These are phyloP conservation scores for Penicillium canariense DNA, from an alignment of 495 filamentous ascomycete genomes.

Conservation along the genomic window DNA sequence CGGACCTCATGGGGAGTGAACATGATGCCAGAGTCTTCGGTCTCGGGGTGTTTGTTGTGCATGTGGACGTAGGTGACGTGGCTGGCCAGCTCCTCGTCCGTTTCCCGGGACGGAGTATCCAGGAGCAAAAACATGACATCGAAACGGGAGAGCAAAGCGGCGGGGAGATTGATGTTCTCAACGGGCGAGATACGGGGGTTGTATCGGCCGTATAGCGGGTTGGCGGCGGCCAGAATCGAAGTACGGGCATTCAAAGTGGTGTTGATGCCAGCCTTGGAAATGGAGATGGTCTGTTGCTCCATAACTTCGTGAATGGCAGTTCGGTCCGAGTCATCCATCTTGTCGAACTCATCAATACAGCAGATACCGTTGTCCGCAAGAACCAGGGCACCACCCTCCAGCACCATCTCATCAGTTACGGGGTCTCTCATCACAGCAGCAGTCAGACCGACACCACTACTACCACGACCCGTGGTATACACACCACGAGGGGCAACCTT, in stretches of 20 bases:
- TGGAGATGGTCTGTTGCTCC: constrained; percentile 99
- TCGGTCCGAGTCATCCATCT: constrained; percentile 96
- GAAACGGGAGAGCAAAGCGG: constrained; percentile 92
- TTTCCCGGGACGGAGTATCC: constrained; percentile 83
- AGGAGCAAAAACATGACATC: constrained; percentile 96
- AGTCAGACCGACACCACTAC: constrained; percentile 94
- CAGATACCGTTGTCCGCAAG: constrained; percentile 97
- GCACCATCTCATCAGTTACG: constrained; percentile 97
- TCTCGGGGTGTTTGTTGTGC: constrained; percentile 90
- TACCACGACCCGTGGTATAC: constrained; percentile 95
- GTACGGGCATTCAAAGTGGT: constrained; percentile 95
- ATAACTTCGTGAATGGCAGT: constrained; percentile 99
- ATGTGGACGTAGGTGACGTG: constrained; percentile 98
- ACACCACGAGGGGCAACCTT: constrained; percentile 97
- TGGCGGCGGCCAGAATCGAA: constrained; percentile 95
- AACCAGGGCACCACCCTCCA: constrained; percentile 94
- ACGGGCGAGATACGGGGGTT: constrained; percentile 95
- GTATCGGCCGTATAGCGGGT: constrained; percentile 96
- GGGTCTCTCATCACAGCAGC: constrained; percentile 98
- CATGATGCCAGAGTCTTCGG: constrained; percentile 60
- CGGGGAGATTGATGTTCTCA: constrained; percentile 97
- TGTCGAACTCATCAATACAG: constrained; percentile 99
- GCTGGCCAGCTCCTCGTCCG: constrained; percentile 87
- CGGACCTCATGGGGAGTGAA: constrained; percentile 91
- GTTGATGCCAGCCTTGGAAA: constrained; percentile 96